Evolutionary conservation across 176 grass and related monocot species (phyloP).

Genomic region (Cenchrus americanus): DNA sequence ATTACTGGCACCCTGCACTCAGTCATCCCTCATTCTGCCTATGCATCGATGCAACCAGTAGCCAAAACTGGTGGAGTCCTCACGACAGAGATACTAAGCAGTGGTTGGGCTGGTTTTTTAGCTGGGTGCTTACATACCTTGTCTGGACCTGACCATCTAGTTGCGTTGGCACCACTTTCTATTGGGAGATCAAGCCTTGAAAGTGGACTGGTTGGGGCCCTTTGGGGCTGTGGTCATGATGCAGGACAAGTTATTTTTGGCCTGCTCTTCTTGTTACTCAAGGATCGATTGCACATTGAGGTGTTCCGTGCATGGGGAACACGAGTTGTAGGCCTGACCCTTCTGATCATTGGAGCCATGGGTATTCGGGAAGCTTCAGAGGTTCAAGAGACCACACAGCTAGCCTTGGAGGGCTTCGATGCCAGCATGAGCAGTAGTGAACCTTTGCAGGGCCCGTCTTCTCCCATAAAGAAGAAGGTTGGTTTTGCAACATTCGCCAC

Average conservation of each 20-base stretch:
- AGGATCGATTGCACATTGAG: slow-evolving; percentile 93
- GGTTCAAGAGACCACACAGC: slow-evolving; percentile 46
- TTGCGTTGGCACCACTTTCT: slow-evolving; percentile 83
- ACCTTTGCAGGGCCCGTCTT: slow-evolving; percentile 31
- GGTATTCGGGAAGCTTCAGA: slow-evolving; percentile 80
- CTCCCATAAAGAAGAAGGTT: slow-evolving; percentile 76
- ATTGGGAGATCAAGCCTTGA: slow-evolving; percentile 87
- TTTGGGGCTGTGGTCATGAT: slow-evolving; percentile 98
- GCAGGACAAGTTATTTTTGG: slow-evolving; percentile 96
- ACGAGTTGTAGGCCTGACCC: slow-evolving; percentile 89
- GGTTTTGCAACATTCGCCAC: slow-evolving; percentile 93
- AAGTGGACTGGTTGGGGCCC: slow-evolving; percentile 92
- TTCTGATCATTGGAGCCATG: slow-evolving; percentile 80
- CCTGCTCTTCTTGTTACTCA: slow-evolving; percentile 87
- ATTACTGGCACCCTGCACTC: slow-evolving; percentile 43
- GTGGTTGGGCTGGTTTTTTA: slow-evolving; percentile 89
- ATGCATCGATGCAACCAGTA: slow-evolving; percentile 58
- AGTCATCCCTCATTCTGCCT: slow-evolving; percentile 39
- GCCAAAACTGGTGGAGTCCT: slow-evolving; percentile 49
- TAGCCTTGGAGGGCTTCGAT: slow-evolving; percentile 60
- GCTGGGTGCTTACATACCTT: slow-evolving; percentile 97
- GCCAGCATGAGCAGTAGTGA: slow-evolving; percentile 31
- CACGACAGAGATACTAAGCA: slow-evolving; percentile 71
- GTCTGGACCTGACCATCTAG: slow-evolving; percentile 94
- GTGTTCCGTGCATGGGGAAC: slow-evolving; percentile 86